Base-by-base conservation (phyloP, 177 flowering plant species). In the Tripterygium wilfordii region DNA sequence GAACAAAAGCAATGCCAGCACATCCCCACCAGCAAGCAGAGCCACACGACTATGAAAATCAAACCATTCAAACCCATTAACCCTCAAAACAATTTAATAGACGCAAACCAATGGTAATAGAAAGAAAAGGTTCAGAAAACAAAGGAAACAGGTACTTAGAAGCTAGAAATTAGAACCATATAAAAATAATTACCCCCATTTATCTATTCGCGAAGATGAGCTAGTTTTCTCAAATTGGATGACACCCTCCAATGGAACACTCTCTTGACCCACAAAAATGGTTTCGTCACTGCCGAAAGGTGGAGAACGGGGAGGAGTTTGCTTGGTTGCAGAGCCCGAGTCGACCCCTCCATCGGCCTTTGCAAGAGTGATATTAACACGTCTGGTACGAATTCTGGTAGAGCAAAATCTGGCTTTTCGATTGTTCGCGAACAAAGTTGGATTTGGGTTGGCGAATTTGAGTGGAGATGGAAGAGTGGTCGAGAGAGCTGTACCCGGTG, bases 161-260 rank as follows among this genome's bases (percentile, higher is more conserved):
- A n/a, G n/a, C n/a, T n/a, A n/a, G n/a, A n/a, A n/a, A n/a, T n/a
- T n/a, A n/a, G n/a, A n/a, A n/a, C n/a, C n/a, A n/a, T 6, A 26
- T 32, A 20, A 6, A 35, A 6, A 8, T 0, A 42, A 22, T 49
- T 63, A 86, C 97, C 94, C 96, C 96, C 97, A 87, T 73, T 76
- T 79, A 5, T 62, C 49, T 0, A 82, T 12, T 24, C 63, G 61
- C 9, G 79, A 51, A 58, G 67, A 63, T 30, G 33, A 30, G 33
- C 33, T 30, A 43, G 39, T 33, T 60, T 84, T 87, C 10, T 85
- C 96, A 53, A 82, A 80, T 63, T 80, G 96, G 68, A 91, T 91
- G 10, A 85, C 98, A n/a, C 98, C 96, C 60, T 91, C 98, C 35
- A 88, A 63, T 29, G 96, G 90, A 42, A 88, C 79, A 32, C 49